Conservation (phyloP, 331 rosid species). For the Dryas integrifolia region DNA sequence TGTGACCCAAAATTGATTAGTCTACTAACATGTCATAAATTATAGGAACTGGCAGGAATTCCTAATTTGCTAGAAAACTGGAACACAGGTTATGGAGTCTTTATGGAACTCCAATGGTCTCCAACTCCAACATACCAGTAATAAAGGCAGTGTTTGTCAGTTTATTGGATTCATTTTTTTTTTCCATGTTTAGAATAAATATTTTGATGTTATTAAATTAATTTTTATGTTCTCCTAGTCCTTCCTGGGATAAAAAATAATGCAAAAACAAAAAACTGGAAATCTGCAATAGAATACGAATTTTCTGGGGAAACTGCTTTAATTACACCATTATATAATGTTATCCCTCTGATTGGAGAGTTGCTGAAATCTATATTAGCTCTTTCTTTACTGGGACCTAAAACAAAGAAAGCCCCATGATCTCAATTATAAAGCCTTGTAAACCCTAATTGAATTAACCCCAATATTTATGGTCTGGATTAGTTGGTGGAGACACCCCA, state of each 20-base stretch:
- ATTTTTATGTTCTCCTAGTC: background rate
- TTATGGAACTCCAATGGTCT: background rate
- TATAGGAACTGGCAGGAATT: too few relatives aligned
- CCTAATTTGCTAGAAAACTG: too few relatives aligned
- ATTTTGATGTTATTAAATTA: too few relatives aligned
- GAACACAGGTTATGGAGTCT: background rate
- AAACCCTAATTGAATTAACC: background rate
- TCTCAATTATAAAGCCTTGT: slow-evolving; percentile 12
- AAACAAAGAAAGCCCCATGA: slow-evolving; percentile 13
- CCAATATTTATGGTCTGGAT: background rate
- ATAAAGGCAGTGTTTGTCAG: slow-evolving; percentile 22
- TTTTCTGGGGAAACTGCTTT: slow-evolving; percentile 3
- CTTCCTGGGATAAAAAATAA: background rate
- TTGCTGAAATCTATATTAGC: slow-evolving; percentile 19
- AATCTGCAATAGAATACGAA: background rate
- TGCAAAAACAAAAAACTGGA: background rate
- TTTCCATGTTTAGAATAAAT: background rate
- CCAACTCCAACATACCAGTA: background rate
- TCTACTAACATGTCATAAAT: too few relatives aligned
- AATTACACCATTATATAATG: slow-evolving; percentile 7
- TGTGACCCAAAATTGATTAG: too few relatives aligned
- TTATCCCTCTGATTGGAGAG: slow-evolving; percentile 8
- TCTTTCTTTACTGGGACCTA: slow-evolving; percentile 15
- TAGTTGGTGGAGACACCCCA: background rate
- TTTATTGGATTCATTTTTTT: slow-evolving; percentile 10